These are phyloP conservation scores for Mangifera indica DNA, from an alignment of 345 rosid species.

Conservation along the genomic window DNA sequence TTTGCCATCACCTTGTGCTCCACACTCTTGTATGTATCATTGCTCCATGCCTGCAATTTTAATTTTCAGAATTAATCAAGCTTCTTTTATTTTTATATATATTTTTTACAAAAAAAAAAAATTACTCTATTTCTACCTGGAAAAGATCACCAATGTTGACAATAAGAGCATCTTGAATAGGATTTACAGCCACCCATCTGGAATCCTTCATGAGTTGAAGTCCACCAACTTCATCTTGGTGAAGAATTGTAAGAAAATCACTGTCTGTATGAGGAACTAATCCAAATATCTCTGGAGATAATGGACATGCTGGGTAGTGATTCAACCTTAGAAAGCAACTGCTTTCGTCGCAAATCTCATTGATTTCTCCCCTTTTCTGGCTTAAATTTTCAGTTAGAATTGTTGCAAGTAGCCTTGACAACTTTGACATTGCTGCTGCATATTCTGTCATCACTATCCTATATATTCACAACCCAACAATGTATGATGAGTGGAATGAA, in stretches of 20 bases:
- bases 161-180: conserved; percentile 62
- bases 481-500: too few relatives aligned
- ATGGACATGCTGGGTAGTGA: conserved; percentile 55
- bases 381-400: conserved; percentile 46
- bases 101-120: too few relatives aligned
- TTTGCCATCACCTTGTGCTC: conserved; percentile 61
- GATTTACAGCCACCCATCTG: conserved; percentile 65
- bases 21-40: conserved; percentile 59
- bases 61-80: not conserved
- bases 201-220: conserved; percentile 68
- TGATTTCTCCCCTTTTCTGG: conserved; percentile 22
- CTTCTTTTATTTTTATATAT: too few relatives aligned
- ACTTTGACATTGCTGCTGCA: conserved; percentile 50
- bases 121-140: conserved; percentile 45
- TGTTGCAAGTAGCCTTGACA: conserved; percentile 49
- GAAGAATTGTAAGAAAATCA: conserved; percentile 61
- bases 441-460: conserved; percentile 55
- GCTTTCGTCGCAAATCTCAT: conserved; percentile 41
- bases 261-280: conserved; percentile 74
- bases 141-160: conserved; percentile 74
- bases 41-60: conserved; percentile 65
- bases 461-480: not conserved
- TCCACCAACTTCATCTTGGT: conserved; percentile 72
- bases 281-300: conserved; percentile 41
- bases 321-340: conserved; percentile 62